Conservation (phyloP, 2,329 filamentous ascomycete species). For the Leptographium flavum region DNA sequence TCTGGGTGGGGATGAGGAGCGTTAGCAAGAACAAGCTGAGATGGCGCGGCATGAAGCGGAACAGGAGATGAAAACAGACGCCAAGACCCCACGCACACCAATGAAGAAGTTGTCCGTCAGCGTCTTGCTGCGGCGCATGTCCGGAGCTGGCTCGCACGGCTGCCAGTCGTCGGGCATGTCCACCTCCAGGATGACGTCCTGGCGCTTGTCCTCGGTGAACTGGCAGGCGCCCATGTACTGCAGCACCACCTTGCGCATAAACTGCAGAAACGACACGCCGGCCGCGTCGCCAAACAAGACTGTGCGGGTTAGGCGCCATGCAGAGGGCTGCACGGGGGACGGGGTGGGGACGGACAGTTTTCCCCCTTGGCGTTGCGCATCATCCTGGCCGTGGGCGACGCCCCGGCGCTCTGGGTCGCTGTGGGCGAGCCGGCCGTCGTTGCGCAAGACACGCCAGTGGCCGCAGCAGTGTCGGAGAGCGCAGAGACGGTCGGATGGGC, state of each 20-base stretch:
- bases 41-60: not conserved
- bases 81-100: not conserved
- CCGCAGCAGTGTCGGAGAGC: too few species aligned
- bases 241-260: constrained; percentile 1
- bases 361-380: constrained; percentile 1
- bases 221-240: constrained; percentile 1
- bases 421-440: not conserved
- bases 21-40: not conserved
- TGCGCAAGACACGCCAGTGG: too few species aligned
- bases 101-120: not conserved
- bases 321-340: too few species aligned
- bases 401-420: not conserved
- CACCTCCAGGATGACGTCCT: not conserved
- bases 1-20: not conserved
- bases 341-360: not conserved
- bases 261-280: constrained; percentile 5
- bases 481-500: too few species aligned
- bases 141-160: not conserved
- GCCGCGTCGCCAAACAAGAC: constrained; percentile 5
- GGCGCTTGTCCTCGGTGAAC: constrained; percentile 3
- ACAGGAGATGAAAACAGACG: not conserved
- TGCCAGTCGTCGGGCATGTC: not conserved
- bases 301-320: not conserved
- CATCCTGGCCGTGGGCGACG: not conserved
- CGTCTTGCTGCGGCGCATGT: not conserved